Evolutionary conservation across 2,329 filamentous ascomycete genomes (phyloP), one percentile per base, ranked within the genome.

Genomic region (Aspergillus viridinutans): DNA sequence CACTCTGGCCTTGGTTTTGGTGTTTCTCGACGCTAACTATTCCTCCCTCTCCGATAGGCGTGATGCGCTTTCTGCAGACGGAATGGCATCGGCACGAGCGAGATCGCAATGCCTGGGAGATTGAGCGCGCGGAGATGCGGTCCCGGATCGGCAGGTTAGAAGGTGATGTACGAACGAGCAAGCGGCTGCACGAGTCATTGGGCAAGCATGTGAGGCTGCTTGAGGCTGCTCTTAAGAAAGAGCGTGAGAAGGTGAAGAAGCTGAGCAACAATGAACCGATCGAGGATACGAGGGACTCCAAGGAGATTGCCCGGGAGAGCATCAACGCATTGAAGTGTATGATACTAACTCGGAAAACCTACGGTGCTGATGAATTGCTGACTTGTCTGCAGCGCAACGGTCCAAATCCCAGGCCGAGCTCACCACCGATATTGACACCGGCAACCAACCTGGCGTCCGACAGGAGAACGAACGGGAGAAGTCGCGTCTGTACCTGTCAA

Each of bases 81-180:
- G 93, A 99, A 84, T 99, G 94, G 94, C 94, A 99, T 77, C 89
- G 91, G 65, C 93, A 99, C 75, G 94, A 99, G 78, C 90, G 94
- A 76, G 94, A 97, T 72, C 87, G 94, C 68, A 99, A 99, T 77
- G 88, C 92, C 40, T 99, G 94, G 94, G 94, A 99, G 76, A 99
- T 99, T 72, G 94, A 99, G 77, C 88, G 92, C 71, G 94, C 96
- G 68, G 94, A 99, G 79, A 97, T 99, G 94, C 96, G 96, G 80
- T 92, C 90, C 65, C 88, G 95, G 70, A 97, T 99, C 78, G 93
- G 93, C 52, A 89, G 90, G 69, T 85, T 97, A 63, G 94, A 99
- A 76, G 94, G 94, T 54, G 90, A 96, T 65, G 85, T 88, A 32
- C 84, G 92, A 62, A 90, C 93, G 64, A 88, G 90, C 52, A 94